phyloP scores from a whole-genome alignment of 495 filamentous ascomycete species.

The Bryoglossum gracile region DNA sequence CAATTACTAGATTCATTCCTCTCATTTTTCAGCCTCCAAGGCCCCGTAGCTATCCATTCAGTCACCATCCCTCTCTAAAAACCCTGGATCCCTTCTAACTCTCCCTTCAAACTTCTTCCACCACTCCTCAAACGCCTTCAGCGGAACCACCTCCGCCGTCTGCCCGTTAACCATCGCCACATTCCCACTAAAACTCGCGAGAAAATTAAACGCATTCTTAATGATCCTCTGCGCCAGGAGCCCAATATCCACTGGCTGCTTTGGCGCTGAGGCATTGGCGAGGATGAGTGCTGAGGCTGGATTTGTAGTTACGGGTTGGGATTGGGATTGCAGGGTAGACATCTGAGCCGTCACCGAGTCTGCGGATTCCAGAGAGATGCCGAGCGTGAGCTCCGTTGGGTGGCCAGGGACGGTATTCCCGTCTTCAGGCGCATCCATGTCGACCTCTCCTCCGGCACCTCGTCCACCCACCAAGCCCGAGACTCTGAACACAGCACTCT shows the following conservation, averaged over 20 bases:
- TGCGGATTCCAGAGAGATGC: conserved; percentile 74
- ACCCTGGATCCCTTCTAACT: conserved; percentile 77
- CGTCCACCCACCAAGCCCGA: conserved; percentile 27
- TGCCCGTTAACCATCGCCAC: conserved; percentile 30
- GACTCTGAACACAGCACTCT: conserved; percentile 79
- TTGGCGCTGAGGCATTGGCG: conserved; percentile 10
- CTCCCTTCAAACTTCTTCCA: conserved; percentile 93
- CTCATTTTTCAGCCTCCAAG: no score
- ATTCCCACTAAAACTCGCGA: conserved; percentile 72
- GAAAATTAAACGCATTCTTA: conserved; percentile 93
- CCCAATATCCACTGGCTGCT: conserved; percentile 49
- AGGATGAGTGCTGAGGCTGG: conserved; percentile 29
- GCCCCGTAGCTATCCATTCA: conserved; percentile 29
- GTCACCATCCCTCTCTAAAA: conserved; percentile 74
- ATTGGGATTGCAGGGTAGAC: conserved; percentile 43
- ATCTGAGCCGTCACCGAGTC: conserved; percentile 64
- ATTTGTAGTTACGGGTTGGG: conserved; percentile 27
- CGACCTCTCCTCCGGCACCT: conserved; percentile 26
- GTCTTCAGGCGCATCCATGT: conserved; percentile 20
- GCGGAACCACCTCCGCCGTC: conserved; percentile 71
- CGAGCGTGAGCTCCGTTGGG: conserved; percentile 52
- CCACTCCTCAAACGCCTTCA: conserved; percentile 93
- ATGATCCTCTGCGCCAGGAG: conserved; percentile 88
- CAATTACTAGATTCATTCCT: no score
- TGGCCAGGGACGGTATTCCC: conserved; percentile 26